Evolutionary conservation across 495 filamentous ascomycete species (phyloP), one percentile per base, ranked within the genome.

Genomic region (Tuber calosporum): DNA sequence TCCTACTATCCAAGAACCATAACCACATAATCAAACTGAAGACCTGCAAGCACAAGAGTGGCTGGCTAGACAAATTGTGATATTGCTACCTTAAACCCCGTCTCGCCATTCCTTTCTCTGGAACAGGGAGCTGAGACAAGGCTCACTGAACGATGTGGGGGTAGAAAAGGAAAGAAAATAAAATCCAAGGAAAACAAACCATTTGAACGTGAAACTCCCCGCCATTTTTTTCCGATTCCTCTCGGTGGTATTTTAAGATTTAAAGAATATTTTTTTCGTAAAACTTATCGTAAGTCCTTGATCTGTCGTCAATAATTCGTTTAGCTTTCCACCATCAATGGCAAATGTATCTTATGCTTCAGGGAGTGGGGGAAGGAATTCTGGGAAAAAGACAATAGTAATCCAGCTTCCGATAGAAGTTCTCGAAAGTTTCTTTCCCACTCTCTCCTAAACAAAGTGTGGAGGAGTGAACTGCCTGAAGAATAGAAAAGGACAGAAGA

Each of bases 161-260:
- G 53, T 19, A 5, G 53, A 34, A 62, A 34, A 30, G 53, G 13
- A 62, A 62, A 34, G 26, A 62, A 62, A 62, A 13, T 15, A 58
- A 71, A 66, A 76, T 17, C 67, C 67, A 36, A 20, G 69, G 34
- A 68, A 36, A 48, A 73, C 77, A 71, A 70, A 79, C 78, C 78
- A 79, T 76, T 80, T 79, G 71, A 79, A 79, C 69, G 78, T 79
- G 69, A 80, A 79, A 72, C 43, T 77, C 71, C 78, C 78, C 11
- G 77, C 36, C 78, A 79, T 79, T 73, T 74, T 71, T 66, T 73
- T 37, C 53, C 3, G 53, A 17, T 77, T 76, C 30, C 58, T 75
- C 72, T 67, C 66, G 73, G 70, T 70, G 43, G 68, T 58, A 34
- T 62, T 15, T 34, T 15, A 34, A 19, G 53, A 34, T 62, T 19